A percentile compares a stretch with the other conserved stretches of the same genome.
Conservation (phyloP, 805 yeast species). For the Candida suzukii region DNA sequence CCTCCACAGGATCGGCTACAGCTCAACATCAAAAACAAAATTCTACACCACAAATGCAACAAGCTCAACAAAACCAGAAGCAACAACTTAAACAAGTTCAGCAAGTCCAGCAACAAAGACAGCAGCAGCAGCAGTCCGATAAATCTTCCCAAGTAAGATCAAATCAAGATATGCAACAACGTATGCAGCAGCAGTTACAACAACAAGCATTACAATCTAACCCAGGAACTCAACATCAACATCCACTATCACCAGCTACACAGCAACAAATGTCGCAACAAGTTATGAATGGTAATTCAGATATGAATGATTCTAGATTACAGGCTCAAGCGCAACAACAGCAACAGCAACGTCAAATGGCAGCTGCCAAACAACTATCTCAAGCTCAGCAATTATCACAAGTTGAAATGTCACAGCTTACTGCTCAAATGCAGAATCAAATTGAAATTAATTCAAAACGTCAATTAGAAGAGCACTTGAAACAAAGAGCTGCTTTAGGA, state of each 20-base stretch:
- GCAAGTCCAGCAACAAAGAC: conserved; percentile 1
- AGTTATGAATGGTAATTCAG: too few relatives aligned
- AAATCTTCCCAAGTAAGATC: too few relatives aligned
- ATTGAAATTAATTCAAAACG: neutral
- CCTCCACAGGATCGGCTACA: conserved; percentile 13
- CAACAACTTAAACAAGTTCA: conserved; percentile 4
- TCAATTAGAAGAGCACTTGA: conserved; percentile 2
- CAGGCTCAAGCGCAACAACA: neutral
- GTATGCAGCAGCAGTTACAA: neutral
- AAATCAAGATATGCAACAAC: too few relatives aligned
- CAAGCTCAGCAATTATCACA: neutral
- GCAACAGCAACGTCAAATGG: conserved; percentile 1
- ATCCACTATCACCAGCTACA: neutral
- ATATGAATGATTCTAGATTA: neutral
- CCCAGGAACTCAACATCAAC: neutral
- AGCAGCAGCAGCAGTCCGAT: neutral
- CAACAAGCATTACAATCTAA: too few relatives aligned
- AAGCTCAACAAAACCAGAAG: conserved; percentile 4
- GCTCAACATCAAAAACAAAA: conserved; percentile 5
- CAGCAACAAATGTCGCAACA: too few relatives aligned
- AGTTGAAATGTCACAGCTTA: neutral
- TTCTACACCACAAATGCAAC: conserved; percentile 1
- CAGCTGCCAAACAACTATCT: neutral
- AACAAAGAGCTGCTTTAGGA: conserved; percentile 2
- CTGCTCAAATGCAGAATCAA: conserved; percentile 1